Conservation (phyloP, 331 rosid genomes). For the Quercus tomentella region DNA sequence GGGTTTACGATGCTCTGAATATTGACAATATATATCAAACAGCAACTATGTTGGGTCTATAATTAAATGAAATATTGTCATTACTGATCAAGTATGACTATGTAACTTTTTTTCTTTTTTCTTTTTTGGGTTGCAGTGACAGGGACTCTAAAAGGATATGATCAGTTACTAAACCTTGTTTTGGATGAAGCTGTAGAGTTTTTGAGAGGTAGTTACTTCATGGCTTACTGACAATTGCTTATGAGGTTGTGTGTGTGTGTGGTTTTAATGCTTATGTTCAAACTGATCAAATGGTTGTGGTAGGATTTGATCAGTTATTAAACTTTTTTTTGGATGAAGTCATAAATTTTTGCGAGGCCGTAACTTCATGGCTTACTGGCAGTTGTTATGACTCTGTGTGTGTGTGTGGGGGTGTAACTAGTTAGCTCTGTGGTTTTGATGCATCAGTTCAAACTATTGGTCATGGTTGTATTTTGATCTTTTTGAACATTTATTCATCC, state of each 20-base stretch:
- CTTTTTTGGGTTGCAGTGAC: conserved; percentile 55
- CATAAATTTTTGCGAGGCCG: conserved; percentile 74
- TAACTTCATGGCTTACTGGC: not conserved
- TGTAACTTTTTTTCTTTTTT: not conserved
- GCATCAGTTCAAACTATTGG: not conserved
- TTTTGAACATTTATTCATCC: not conserved
- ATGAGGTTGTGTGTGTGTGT: not conserved
- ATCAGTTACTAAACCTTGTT: conserved; percentile 85
- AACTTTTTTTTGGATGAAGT: conserved; percentile 71
- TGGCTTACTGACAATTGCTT: not conserved
- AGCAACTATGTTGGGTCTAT: not conserved
- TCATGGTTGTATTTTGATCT: not conserved
- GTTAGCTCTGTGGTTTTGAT: not conserved
- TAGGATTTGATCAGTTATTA: not conserved
- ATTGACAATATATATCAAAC: not conserved
- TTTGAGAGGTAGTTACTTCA: conserved; percentile 56
- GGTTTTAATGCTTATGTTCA: not conserved
- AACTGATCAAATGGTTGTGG: not conserved
- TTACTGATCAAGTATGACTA: not conserved
- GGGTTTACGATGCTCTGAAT: not conserved
- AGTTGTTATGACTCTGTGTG: not conserved
- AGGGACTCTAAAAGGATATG: conserved; percentile 89
- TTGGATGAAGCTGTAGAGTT: conserved; percentile 83
- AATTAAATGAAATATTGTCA: not conserved
- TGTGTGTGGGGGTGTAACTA: not conserved